These are phyloP conservation scores for Penicillium manginii DNA, from an alignment of 495 filamentous ascomycete genomes.

Conservation along the genomic window DNA sequence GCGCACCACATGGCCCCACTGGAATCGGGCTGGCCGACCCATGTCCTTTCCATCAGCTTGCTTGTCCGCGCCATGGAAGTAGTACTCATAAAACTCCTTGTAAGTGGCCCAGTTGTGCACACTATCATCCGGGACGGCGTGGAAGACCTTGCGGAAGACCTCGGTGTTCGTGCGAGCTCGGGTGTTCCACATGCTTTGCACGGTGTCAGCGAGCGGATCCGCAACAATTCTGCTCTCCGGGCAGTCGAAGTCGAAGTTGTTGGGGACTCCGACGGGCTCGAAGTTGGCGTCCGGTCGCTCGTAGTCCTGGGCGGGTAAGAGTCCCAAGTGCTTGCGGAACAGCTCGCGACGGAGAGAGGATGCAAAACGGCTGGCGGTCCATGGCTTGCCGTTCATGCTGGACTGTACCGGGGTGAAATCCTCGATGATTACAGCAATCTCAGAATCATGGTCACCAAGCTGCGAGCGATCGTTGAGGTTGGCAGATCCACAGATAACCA, in stretches of 20 bases:
- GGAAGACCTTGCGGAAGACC: conserved; percentile 85
- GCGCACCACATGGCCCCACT: conserved; percentile 85
- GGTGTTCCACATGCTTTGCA: conserved; percentile 71
- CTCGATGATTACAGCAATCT: conserved; percentile 81
- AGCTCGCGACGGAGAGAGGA: conserved; percentile 80
- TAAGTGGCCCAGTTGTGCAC: conserved; percentile 86
- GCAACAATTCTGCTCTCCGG: conserved; percentile 71
- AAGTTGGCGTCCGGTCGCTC: conserved; percentile 70
- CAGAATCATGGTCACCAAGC: conserved; percentile 82
- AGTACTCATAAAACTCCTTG: conserved; percentile 78
- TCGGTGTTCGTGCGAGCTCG: conserved; percentile 81
- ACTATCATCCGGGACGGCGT: conserved; percentile 79
- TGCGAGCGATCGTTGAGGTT: conserved; percentile 96
- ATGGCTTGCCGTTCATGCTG: conserved; percentile 71
- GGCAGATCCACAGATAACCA: conserved; percentile 89
- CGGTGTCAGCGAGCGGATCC: conserved; percentile 71
- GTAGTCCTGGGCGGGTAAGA: conserved; percentile 73
- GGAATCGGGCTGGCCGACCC: conserved; percentile 51
- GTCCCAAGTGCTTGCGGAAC: conserved; percentile 89
- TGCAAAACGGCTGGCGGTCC: conserved; percentile 78
- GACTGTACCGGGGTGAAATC: conserved; percentile 72
- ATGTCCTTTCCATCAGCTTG: conserved; percentile 44
- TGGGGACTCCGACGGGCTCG: conserved; percentile 72
- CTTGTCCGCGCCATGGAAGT: conserved; percentile 61
- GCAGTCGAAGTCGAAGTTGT: conserved; percentile 82